These are phyloP conservation scores for Eucalyptus cladocalyx DNA, from an alignment of 345 rosid species.

Conservation along the genomic window DNA sequence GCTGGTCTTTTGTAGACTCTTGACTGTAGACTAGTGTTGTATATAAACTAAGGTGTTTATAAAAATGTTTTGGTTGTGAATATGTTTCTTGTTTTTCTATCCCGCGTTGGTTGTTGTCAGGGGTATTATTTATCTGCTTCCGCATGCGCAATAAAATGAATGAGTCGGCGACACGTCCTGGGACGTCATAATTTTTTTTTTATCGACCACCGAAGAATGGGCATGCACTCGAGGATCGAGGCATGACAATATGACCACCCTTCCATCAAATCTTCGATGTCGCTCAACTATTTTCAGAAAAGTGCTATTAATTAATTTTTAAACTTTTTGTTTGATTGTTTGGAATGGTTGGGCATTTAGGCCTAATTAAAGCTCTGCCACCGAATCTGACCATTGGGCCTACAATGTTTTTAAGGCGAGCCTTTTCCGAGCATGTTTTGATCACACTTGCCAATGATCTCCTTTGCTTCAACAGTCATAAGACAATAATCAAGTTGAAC, in stretches of 20 bases:
- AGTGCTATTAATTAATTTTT: background rate
- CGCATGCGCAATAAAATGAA: too few relatives aligned
- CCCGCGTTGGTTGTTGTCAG: too few relatives aligned
- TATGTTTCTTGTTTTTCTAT: too few relatives aligned
- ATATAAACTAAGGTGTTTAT: too few relatives aligned
- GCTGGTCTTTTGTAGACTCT: too few relatives aligned
- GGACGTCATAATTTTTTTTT: too few relatives aligned
- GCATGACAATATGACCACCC: background rate
- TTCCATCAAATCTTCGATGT: background rate
- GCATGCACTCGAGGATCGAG: fast-evolving
- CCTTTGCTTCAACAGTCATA: background rate
- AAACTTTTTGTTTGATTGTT: background rate
- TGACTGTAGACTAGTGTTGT: too few relatives aligned
- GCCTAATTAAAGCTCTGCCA: background rate
- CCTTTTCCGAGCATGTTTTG: background rate
- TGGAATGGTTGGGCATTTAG: background rate
- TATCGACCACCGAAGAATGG: fast-evolving
- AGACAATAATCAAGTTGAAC: background rate
- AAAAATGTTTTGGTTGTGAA: too few relatives aligned
- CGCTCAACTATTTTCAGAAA: background rate
- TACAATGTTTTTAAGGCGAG: background rate
- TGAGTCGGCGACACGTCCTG: fast-evolving
- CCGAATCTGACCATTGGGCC: background rate
- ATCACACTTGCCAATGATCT: background rate
- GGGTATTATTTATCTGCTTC: too few relatives aligned